Conservation (phyloP, 1,284 basidiomycete species). For the Heterobasidion irregulare region DNA sequence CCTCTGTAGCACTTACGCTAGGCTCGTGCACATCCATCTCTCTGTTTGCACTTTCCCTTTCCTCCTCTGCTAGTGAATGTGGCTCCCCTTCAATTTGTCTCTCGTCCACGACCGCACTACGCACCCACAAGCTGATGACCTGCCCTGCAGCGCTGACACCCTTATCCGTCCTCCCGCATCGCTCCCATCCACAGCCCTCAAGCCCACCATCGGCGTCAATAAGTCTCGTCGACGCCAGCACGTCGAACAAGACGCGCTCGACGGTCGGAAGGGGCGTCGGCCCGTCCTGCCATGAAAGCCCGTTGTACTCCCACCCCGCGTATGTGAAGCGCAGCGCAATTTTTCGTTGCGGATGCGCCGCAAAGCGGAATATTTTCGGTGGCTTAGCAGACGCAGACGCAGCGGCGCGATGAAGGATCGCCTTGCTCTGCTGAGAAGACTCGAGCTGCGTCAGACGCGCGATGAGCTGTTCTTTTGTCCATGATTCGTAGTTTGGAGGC, state of each 20-base stretch:
- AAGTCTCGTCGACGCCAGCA: slow-evolving; percentile 68
- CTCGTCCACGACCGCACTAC: slow-evolving; percentile 20
- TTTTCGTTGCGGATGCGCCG: slow-evolving; percentile 70
- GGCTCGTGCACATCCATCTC: slow-evolving; percentile 16
- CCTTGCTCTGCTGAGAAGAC: background rate
- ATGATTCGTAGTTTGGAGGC: slow-evolving; percentile 36
- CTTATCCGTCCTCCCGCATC: slow-evolving; percentile 90
- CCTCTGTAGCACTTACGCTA: background rate
- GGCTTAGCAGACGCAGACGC: slow-evolving; percentile 4
- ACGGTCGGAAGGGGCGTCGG: slow-evolving; percentile 80
- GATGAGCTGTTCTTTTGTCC: slow-evolving; percentile 65
- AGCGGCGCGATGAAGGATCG: slow-evolving; percentile 1
- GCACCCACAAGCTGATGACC: slow-evolving; percentile 86
- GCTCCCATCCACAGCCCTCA: slow-evolving; percentile 84
- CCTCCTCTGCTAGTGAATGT: background rate
- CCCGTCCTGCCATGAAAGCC: slow-evolving; percentile 75
- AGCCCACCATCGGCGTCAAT: slow-evolving; percentile 69
- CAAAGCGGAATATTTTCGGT: slow-evolving; percentile 47
- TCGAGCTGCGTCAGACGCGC: slow-evolving; percentile 47
- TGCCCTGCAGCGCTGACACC: slow-evolving; percentile 95
- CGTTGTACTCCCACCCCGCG: slow-evolving; percentile 87
- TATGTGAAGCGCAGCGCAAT: slow-evolving; percentile 92
- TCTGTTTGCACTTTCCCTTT: slow-evolving; percentile 11
- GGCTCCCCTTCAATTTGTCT: background rate
- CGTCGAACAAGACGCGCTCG: slow-evolving; percentile 81